Evolutionary conservation across 2,329 filamentous ascomycete genomes (phyloP).

Genomic region (Stagonosporopsis rhizophila): DNA sequence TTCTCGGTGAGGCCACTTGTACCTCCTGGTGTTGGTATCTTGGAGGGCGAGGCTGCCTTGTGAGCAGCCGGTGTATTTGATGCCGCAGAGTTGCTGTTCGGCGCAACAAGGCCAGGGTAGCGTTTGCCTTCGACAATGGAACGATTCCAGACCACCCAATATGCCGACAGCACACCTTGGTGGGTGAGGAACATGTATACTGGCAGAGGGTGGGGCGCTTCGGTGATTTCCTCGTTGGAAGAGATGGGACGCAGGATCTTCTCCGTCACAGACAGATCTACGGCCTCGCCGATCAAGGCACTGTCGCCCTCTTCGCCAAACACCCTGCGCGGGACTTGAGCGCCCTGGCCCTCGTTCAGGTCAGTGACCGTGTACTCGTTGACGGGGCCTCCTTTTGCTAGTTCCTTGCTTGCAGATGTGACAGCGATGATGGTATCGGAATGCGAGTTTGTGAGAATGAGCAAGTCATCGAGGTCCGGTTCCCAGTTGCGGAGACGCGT

Average conservation of each 20-base stretch:
- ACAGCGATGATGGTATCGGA: conserved; percentile 81
- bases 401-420: conserved; percentile 72
- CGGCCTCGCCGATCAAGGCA: conserved; percentile 75
- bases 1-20: conserved; percentile 17
- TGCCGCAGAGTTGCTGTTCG: background rate
- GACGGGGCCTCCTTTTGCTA: conserved; percentile 67
- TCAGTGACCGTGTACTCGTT: conserved; percentile 77
- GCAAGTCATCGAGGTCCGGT: conserved; percentile 78
- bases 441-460: conserved; percentile 83
- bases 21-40: conserved; percentile 21
- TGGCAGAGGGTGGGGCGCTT: conserved; percentile 82
- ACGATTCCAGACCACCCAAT: conserved; percentile 93
- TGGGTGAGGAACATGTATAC: conserved; percentile 86
- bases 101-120: conserved; percentile 71
- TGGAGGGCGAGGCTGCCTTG: conserved; percentile 25
- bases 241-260: conserved; percentile 80
- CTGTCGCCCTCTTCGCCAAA: conserved; percentile 67
- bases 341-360: conserved; percentile 76
- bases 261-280: conserved; percentile 85
- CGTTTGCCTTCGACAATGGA: conserved; percentile 76
- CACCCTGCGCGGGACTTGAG: conserved; percentile 62
- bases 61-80: conserved; percentile 27
- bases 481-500: conserved; percentile 80
- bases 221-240: conserved; percentile 75
- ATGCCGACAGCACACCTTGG: conserved; percentile 81